These are phyloP conservation scores for Lonicera japonica DNA, from an alignment of 129 eudicot species.

Conservation along the genomic window DNA sequence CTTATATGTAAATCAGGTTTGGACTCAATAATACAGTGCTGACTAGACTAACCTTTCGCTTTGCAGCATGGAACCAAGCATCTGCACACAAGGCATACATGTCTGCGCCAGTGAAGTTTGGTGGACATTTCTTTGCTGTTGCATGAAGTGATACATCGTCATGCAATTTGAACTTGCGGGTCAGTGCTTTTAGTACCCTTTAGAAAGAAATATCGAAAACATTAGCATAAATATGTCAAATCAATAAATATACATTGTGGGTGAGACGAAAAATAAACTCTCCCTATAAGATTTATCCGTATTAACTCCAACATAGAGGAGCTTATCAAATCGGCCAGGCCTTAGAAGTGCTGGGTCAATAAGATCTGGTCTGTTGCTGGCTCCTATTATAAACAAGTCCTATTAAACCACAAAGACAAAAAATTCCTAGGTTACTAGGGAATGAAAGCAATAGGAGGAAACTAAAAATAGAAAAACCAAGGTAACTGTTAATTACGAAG, in stretches of 20 bases:
- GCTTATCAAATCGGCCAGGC: constrained; percentile 99
- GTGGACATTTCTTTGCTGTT: constrained; percentile 81
- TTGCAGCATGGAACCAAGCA: constrained; percentile 99
- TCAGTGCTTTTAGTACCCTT: constrained; percentile 90
- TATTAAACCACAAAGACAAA: constrained; percentile 14
- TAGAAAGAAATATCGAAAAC: constrained; percentile 8
- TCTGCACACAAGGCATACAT: constrained; percentile 99
- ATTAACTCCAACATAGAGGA: constrained; percentile 91
- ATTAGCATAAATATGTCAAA: constrained; percentile 4
- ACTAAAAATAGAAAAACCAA: constrained; percentile 10
- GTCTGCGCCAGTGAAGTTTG: constrained; percentile 95
- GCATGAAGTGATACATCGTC: constrained; percentile 72
- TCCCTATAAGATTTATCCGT: constrained; percentile 81
- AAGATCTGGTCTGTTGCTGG: constrained; percentile 95
- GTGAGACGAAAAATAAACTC: constrained; percentile 41
- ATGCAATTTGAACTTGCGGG: constrained; percentile 84
- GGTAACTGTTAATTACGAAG: not conserved
- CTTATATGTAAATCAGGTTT: no score
- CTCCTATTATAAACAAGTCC: constrained; percentile 96
- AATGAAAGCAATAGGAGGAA: constrained; percentile 7
- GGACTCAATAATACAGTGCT: not conserved
- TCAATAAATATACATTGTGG: not conserved
- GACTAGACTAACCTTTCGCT: constrained; percentile 56
- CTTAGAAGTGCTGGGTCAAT: constrained; percentile 93
- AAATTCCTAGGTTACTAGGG: not conserved